Base-by-base conservation (phyloP, 371 early-diverging fungal species). In the Zychaea mexicana region DNA sequence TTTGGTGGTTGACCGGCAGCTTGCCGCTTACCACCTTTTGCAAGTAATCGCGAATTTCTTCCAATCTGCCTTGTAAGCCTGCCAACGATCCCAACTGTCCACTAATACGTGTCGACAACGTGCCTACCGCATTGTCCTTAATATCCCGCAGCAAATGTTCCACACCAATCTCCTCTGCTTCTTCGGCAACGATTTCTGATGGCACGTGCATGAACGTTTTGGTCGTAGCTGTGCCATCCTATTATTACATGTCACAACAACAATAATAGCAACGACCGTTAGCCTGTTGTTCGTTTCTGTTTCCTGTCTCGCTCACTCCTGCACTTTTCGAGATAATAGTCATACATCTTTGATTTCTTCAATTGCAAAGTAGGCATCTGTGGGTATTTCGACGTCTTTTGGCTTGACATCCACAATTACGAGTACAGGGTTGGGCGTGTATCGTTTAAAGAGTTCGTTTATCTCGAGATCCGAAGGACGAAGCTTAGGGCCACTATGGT, bases 131-230 rank as follows among this genome's bases (percentile, higher is more conserved):
- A 62, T 90, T 96, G 77, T 97, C 99, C 78, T 97, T 97, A 69
- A 99, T 96, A 74, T 99, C 99, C 63, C 99, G 90, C 60, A 99
- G 84, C 67, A 99, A 85, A 73, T 99, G 99, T 76, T 99, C 99
- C 2, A 99, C 99, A 60, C 99, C 99, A 69, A 99, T 98, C 78
- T 99, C 99, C 81, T 99, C 99, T 9, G 99, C 95, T 83, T 99
- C 99, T 72, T 99, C 99, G 3, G 99, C 99, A 39, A 96, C 99
- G 67, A 99, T 97, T 58, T 90, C 89, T 21, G 96, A 95, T 8
- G 94, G 92, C 22, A 98, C 89, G 77, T 99, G 98, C 77, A 92
- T 90, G 80, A 99, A 98, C 27, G 97, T 95, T 77, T 93, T 90
- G 56, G 94, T 95, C 1, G 96, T 94, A 4, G 96, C 89, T 42